Conservation (phyloP, 495 filamentous ascomycete species). For the Astrothelium macrocarpum region DNA sequence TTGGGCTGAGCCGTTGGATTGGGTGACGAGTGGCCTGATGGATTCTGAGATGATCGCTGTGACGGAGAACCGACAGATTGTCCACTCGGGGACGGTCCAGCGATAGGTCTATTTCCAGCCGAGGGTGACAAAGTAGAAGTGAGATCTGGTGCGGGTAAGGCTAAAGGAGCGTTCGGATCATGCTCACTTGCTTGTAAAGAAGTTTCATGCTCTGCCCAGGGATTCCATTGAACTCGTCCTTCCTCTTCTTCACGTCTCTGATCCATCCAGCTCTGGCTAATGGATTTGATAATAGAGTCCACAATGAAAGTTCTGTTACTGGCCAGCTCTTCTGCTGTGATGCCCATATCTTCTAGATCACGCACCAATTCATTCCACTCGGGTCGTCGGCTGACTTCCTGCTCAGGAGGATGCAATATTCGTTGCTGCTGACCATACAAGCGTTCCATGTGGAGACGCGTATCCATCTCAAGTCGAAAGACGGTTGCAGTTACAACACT, state of each 20-base stretch:
- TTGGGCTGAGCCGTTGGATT: not conserved
- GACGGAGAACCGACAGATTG: not conserved
- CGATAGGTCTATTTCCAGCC: not conserved
- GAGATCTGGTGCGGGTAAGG: not conserved
- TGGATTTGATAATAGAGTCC: slow-evolving; percentile 18
- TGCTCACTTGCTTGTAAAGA: not conserved
- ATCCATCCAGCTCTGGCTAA: slow-evolving; percentile 20
- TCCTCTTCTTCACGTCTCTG: slow-evolving; percentile 7
- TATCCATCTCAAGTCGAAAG: not conserved
- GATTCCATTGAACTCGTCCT: not conserved
- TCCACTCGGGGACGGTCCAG: not conserved
- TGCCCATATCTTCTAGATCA: slow-evolving; percentile 22
- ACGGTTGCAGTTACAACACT: slow-evolving; percentile 8
- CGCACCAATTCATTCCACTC: slow-evolving; percentile 10
- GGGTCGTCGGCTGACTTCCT: slow-evolving; percentile 3
- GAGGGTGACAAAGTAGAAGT: not conserved
- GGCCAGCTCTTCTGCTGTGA: slow-evolving; percentile 9
- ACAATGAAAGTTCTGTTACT: slow-evolving; percentile 20
- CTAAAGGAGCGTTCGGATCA: not conserved
- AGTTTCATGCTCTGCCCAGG: not conserved
- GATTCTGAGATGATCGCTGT: not conserved
- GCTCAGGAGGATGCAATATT: slow-evolving; percentile 3
- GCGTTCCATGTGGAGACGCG: not conserved
- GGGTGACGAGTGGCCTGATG: not conserved
- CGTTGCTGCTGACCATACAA: slow-evolving; percentile 3